Conservation (phyloP, 2,329 filamentous ascomycete species). For the Pyrenochaeta sp. region DNA sequence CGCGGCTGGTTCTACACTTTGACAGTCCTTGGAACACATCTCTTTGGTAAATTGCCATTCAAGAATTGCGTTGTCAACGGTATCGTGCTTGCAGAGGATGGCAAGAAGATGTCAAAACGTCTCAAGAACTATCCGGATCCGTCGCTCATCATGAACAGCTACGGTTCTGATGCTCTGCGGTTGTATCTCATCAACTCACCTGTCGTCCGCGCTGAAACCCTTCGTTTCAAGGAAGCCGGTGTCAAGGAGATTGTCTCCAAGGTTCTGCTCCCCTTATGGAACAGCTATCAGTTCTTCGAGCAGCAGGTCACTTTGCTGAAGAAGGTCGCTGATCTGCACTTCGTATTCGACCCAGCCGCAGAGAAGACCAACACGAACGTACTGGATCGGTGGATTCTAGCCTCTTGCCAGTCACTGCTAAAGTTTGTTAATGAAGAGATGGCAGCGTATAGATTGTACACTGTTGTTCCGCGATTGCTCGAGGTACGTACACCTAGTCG, state of each 20-base stretch:
- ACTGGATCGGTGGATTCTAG: slow-evolving; percentile 96
- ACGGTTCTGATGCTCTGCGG: slow-evolving; percentile 90
- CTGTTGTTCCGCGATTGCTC: slow-evolving; percentile 85
- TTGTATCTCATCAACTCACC: slow-evolving; percentile 98
- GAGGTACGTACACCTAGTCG: slow-evolving; percentile 44
- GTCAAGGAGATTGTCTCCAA: slow-evolving; percentile 96
- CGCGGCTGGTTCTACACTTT: slow-evolving; percentile 97
- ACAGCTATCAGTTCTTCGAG: slow-evolving; percentile 96
- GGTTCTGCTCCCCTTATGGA: slow-evolving; percentile 91
- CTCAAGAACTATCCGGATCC: slow-evolving; percentile 97
- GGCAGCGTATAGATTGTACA: slow-evolving; percentile 77
- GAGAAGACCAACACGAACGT: slow-evolving; percentile 85
- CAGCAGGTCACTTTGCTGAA: slow-evolving; percentile 86
- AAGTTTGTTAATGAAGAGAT: slow-evolving; percentile 95
- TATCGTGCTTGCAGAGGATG: slow-evolving; percentile 91
- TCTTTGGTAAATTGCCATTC: slow-evolving; percentile 86
- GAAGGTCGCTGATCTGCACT: slow-evolving; percentile 82
- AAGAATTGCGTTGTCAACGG: slow-evolving; percentile 97
- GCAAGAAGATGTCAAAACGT: slow-evolving; percentile 98
- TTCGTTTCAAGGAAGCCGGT: slow-evolving; percentile 89
- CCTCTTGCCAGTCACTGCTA: slow-evolving; percentile 88
- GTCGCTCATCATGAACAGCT: slow-evolving; percentile 80
- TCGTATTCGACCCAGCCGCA: slow-evolving; percentile 77
- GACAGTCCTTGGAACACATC: slow-evolving; percentile 84
- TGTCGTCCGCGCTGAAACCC: slow-evolving; percentile 87